Base-by-base conservation (phyloP, 495 filamentous ascomycete species). In the Penicillium mononematosum region DNA sequence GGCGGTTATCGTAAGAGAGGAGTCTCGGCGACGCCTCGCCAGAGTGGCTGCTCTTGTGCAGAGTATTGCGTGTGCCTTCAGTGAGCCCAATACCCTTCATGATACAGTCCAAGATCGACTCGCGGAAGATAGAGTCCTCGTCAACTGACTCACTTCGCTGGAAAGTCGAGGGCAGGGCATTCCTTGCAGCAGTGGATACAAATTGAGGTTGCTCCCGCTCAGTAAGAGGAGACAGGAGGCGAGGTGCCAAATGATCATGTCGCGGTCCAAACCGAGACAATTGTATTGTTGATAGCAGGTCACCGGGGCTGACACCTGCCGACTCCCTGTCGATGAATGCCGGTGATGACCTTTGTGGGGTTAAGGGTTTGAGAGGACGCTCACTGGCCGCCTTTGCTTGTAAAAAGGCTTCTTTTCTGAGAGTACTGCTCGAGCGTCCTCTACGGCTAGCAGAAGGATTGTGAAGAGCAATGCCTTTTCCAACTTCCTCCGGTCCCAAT, bases 381-480 rank as follows among this genome's bases (percentile, higher is more conserved):
- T 62, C 45, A n/a, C 64, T 62, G 4, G 68, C 57, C 46, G 77
- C 72, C 59, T 82, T 84, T 22, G 84, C 81, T 57, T 94, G 88
- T 31, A 90, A 67, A n/a, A 84, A 82, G 25, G 89, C 88, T 55
- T 96, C 93, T 64, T 91, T 96, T 46, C 92, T 78, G 2, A 96
- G 74, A 43, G 81, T 85, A 20, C 83, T 87, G 58, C 84, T 89
- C 4, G 92, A 91, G 43, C 89, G 82, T 58, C 83, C 82, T 59
- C 87, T 84, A 42, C 84, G 82, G 43, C 80, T 77, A 25, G 81
- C 79, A 16, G 80, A 83, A 1, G 87, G 85, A 61, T 98, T 98
- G 68, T 98, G 95, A 32, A 98, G 76, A 7, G 95, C 95, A 63
- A 98, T 98, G 16, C 95, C 94, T 72, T 98, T 98, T 58, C 85